Percentiles rank a stretch among this genome's conserved stretches.
Evolutionary conservation across 2,329 filamentous ascomycete species (phyloP).

Genomic region (Alternaria sp.): DNA sequence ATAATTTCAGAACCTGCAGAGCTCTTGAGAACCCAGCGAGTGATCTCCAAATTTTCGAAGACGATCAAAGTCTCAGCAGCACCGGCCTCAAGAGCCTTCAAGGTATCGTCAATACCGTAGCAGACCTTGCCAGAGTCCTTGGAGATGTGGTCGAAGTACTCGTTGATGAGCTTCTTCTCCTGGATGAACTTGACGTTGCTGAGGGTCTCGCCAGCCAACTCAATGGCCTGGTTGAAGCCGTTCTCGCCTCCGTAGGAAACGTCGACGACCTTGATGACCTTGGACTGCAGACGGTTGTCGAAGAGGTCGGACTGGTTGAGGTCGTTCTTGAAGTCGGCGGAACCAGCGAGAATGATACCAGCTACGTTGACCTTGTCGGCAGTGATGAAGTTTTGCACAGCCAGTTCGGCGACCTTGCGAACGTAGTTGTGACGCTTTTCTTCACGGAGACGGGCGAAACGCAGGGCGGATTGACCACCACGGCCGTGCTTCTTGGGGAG

Average conservation of each 20-base stretch:
- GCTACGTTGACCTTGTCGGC: slow-evolving; percentile 98
- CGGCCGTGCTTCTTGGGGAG: slow-evolving; percentile 99
- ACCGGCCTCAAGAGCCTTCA: slow-evolving; percentile 95
- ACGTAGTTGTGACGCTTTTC: slow-evolving; percentile 99
- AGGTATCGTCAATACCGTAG: slow-evolving; percentile 96
- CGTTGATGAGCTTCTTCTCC: slow-evolving; percentile 99
- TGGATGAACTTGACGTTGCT: slow-evolving; percentile 99
- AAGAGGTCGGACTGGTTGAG: slow-evolving; percentile 98
- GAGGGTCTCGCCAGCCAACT: slow-evolving; percentile 91
- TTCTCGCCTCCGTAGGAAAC: slow-evolving; percentile 99
- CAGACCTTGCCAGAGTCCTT: slow-evolving; percentile 96
- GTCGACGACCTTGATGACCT: slow-evolving; percentile 99
- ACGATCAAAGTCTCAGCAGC: slow-evolving; percentile 95
- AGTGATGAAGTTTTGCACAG: slow-evolving; percentile 98
- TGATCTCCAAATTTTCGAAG: slow-evolving; percentile 96
- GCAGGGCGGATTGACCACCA: slow-evolving; percentile 99
- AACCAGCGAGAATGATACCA: slow-evolving; percentile 93
- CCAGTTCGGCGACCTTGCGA: slow-evolving; percentile 96
- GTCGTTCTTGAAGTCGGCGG: slow-evolving; percentile 99
- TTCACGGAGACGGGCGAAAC: slow-evolving; percentile 99
- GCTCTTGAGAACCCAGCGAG: slow-evolving; percentile 87
- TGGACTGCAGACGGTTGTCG: slow-evolving; percentile 85
- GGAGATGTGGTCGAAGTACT: slow-evolving; percentile 99
- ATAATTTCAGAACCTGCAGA: slow-evolving; percentile 75
- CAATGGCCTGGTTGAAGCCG: slow-evolving; percentile 99